Base-by-base conservation (phyloP, 352 stramenopile genomes). In the Pythium brassicae region DNA sequence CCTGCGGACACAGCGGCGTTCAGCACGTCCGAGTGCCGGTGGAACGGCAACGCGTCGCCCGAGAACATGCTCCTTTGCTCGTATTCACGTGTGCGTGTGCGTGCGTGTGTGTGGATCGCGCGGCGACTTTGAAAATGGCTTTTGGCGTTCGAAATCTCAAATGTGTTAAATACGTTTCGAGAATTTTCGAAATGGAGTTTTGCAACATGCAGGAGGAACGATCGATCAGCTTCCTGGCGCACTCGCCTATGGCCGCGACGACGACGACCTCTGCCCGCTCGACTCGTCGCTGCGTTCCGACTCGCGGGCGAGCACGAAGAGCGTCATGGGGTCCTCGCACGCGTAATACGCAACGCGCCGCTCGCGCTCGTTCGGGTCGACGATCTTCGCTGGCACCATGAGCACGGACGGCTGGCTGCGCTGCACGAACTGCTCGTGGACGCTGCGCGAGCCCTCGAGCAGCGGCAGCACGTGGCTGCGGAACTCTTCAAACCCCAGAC, bases 1-100 rank as follows among this genome's bases (percentile, higher is more conserved):
- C 62, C 64, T 15, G 84, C 82, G 25, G 72, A 53, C 42, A 11
- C 8, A 7, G 32, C 14, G 32, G 75, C 78, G 32, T 87, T 71
- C 47, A 94, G 72, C 58, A 94, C 84, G 56, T 94, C 84, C 62
- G 84, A 87, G 69, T 94, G 84, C 42, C 82, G 78, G 44, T 74
- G 78, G 68, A 92, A 92, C 9, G 84, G 83, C 43, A 86, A 64
- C 40, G 58, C 62, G 26, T 89, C 74, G 62, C 76, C 74, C 25
- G 50, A 50, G 61, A 94, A 92, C 79, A 88, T 89, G 32, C 5
- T 63, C n/a, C 2, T 48, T 15, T 89, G 32, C 5, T 63, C n/a
- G 3, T 48, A 10, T 8, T 55, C 6, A 15, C 29, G 29, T 35
- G 29, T 10, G 29, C 10, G 4, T 25, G 25, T 51, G 26, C 4